Base-by-base conservation (phyloP, 75 land plant genomes). In the Pseudotsuga menziesii region DNA sequence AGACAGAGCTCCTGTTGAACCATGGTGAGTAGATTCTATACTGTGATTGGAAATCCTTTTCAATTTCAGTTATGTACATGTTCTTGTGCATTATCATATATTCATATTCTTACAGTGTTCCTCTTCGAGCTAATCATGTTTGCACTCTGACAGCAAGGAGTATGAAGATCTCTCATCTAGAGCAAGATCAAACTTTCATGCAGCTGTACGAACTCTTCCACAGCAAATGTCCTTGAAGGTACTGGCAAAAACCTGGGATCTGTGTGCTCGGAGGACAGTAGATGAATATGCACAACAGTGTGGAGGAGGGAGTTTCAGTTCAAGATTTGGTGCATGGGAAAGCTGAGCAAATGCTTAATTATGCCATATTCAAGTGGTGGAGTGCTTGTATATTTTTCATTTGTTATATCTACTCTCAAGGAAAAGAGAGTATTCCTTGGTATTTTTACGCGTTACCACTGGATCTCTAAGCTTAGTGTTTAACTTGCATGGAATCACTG, bases 231-330 rank as follows among this genome's bases (percentile, higher is more conserved):
- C 94, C 5, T 78, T 97, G 1, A 79, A 72, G 63, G 89, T 83
- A n/a, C 86, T 97, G 82, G 99, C 91, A 41, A 91, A 78, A 79
- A 86, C 89, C 6, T 97, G 98, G 99, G 99, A 97, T 79, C 79
- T 77, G 20, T 92, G 98, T 87, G 93, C 93, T 19, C 89, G 92
- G 3, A 82, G 85, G 3, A 89, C 93, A 39, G 66, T 97, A 17
- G 48, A 81, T 23, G 99, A 97, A 59, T 80, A 83, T 66, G 93
- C 95, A 14, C 84, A 80, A 74, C 81, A 81, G 74, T 87, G 77
- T n/a, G 97, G 97, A 56, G 98, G 99, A 57, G 97, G 99, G 61
- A 90, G 82, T 75, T 94, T 97, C 78, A 90, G 91, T 81, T 90
- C 93, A 69, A 85, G 78, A 60, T 90, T 86, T 77, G 98, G 98